Conservation (phyloP, 2,329 filamentous ascomycete genomes). For the Coleophoma cylindrospora region DNA sequence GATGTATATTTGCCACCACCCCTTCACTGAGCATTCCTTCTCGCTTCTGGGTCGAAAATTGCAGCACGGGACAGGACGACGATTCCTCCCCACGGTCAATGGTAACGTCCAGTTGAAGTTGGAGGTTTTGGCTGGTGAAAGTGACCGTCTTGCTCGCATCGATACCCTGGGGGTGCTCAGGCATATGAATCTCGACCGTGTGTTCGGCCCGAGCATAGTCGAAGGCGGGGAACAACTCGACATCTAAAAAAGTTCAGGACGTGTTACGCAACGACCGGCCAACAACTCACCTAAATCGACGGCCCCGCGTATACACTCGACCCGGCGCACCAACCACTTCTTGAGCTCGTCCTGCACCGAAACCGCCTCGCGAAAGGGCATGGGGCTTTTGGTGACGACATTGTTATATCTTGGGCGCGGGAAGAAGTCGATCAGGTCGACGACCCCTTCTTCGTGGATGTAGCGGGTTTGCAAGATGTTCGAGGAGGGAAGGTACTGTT, state of each 20-base stretch:
- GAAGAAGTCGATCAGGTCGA: constrained; percentile 72
- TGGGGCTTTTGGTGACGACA: constrained; percentile 42
- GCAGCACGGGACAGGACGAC: constrained; percentile 44
- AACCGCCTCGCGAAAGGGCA: constrained; percentile 47
- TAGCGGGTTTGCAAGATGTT: constrained; percentile 76
- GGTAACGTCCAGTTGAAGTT: constrained; percentile 63
- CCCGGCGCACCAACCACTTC: constrained; percentile 65
- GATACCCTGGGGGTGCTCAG: constrained; percentile 32
- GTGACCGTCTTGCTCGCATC: constrained; percentile 53
- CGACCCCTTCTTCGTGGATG: constrained; percentile 69
- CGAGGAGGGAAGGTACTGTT: constrained; percentile 70
- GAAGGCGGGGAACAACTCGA: constrained; percentile 70
- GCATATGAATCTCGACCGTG: constrained; percentile 48
- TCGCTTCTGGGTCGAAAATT: constrained; percentile 48
- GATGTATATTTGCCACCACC: constrained; percentile 51
- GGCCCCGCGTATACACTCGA: constrained; percentile 66
- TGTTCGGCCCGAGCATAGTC: constrained; percentile 64
- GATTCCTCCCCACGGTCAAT: constrained; percentile 53
- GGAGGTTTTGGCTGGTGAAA: constrained; percentile 53
- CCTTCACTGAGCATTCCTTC: constrained; percentile 55
- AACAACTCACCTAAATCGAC: constrained; percentile 48
- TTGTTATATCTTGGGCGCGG: constrained; percentile 59
- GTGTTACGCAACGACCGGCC: not conserved
- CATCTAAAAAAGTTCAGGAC: constrained; percentile 32
- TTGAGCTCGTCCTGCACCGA: constrained; percentile 58